phyloP scores from a whole-genome alignment of 257 asterid genomes.

The Petunia axillaris region DNA sequence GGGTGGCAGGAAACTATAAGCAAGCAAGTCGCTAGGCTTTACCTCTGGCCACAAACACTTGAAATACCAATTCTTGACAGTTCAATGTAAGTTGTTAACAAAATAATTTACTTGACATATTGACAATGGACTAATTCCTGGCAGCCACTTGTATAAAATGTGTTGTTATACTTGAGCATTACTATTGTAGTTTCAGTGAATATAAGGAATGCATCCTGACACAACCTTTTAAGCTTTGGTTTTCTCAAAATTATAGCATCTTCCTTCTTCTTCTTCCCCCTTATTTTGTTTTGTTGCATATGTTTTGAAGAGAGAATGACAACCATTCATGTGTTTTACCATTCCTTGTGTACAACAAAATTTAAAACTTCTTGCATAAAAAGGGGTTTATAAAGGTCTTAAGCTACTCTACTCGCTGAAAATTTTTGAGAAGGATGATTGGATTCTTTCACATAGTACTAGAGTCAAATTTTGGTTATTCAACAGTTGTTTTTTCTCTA shows the following conservation, averaged over 20 bases:
- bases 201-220: not conserved
- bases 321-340: not conserved
- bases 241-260: not conserved
- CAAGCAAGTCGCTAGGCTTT: slow-evolving; percentile 59
- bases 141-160: not conserved
- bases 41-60: slow-evolving; percentile 71
- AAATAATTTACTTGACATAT: slow-evolving; percentile 18
- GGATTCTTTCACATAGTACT: not conserved
- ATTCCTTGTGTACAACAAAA: not conserved
- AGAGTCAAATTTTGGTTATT: not conserved
- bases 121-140: slow-evolving; percentile 8
- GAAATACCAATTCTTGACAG: slow-evolving; percentile 71
- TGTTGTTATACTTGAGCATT: not conserved
- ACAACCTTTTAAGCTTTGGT: not conserved
- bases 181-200: not conserved
- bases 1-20: slow-evolving; percentile 59
- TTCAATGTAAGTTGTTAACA: slow-evolving; percentile 57
- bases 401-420: not conserved
- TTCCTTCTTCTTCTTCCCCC: not conserved
- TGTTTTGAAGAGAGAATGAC: not conserved
- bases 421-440: not conserved
- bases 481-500: not conserved
- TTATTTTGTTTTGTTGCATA: not conserved
- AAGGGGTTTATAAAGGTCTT: not conserved
- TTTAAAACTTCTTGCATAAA: not conserved